Conservation (phyloP, 208 protist species). For the Acanthamoeba sp. region DNA sequence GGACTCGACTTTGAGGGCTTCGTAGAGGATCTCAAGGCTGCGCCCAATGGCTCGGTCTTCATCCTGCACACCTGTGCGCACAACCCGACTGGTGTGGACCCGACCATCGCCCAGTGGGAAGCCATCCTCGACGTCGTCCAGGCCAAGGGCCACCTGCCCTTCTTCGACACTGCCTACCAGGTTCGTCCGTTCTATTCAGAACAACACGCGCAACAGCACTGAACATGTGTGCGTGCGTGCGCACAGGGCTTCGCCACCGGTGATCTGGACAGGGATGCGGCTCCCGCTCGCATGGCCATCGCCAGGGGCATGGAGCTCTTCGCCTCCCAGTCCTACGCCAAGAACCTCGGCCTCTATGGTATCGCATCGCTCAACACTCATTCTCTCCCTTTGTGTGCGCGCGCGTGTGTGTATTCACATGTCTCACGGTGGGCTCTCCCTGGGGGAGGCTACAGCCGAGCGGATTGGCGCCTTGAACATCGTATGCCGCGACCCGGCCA, state of each 20-base stretch:
- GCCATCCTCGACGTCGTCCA: slow-evolving; percentile 91
- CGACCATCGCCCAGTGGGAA: slow-evolving; percentile 96
- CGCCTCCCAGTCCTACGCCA: slow-evolving; percentile 96
- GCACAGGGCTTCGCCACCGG: slow-evolving; percentile 92
- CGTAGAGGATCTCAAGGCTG: slow-evolving; percentile 80
- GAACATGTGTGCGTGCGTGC: neutral
- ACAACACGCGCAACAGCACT: too few relatives aligned
- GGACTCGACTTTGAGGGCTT: slow-evolving; percentile 89
- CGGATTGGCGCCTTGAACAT: slow-evolving; percentile 94
- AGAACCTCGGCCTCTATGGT: slow-evolving; percentile 98
- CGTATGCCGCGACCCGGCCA: slow-evolving; percentile 86
- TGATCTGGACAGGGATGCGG: slow-evolving; percentile 16
- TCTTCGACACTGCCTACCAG: slow-evolving; percentile 97
- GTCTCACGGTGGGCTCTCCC: neutral
- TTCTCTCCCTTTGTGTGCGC: neutral
- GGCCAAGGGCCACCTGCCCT: slow-evolving; percentile 92
- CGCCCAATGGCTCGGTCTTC: slow-evolving; percentile 93
- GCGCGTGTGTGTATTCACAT: neutral
- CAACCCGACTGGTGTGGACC: slow-evolving; percentile 99
- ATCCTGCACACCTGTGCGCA: slow-evolving; percentile 98
- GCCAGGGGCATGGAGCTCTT: slow-evolving; percentile 77
- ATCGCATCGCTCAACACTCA: neutral
- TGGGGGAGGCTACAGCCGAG: slow-evolving; percentile 86
- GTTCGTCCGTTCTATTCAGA: too few relatives aligned
- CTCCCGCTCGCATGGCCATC: slow-evolving; percentile 59